These are phyloP conservation scores for Scortechinia acanthostroma DNA, from an alignment of 2,329 filamentous ascomycete species.

Conservation along the genomic window DNA sequence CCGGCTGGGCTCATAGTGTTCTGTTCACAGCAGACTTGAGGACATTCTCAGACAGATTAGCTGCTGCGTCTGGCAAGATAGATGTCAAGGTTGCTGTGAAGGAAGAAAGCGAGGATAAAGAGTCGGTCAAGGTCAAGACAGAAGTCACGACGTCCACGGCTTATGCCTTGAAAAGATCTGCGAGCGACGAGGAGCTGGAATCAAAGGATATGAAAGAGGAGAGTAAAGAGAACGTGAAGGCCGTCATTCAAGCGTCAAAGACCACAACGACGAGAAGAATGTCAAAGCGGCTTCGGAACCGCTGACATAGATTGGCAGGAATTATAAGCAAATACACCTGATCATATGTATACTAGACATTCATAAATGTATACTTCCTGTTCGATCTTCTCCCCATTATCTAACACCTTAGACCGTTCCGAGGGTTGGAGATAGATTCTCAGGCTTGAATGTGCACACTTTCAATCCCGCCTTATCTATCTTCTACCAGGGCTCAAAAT, in stretches of 20 bases:
- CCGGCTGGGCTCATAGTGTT: slow-evolving; percentile 95
- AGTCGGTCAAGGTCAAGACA: slow-evolving; percentile 15
- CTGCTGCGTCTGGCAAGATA: slow-evolving; percentile 32
- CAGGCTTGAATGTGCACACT: too few relatives aligned
- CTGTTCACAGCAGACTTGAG: slow-evolving; percentile 88
- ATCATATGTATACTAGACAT: neutral
- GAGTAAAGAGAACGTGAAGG: neutral
- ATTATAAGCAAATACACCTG: neutral
- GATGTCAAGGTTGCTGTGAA: slow-evolving; percentile 33
- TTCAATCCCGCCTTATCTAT: too few relatives aligned
- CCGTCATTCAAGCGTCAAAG: neutral
- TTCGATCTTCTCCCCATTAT: too few relatives aligned
- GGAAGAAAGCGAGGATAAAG: slow-evolving; percentile 19
- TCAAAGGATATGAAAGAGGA: too few relatives aligned
- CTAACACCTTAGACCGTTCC: too few relatives aligned
- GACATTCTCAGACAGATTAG: slow-evolving; percentile 18
- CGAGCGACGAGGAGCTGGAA: neutral
- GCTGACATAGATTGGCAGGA: neutral
- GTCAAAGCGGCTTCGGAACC: neutral
- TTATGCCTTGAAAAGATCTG: neutral
- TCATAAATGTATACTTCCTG: too few relatives aligned
- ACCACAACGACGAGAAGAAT: neutral
- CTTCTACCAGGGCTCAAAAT: too few relatives aligned
- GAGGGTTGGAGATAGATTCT: too few relatives aligned
- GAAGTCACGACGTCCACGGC: neutral